These are phyloP conservation scores for Gastroboletus turbinatus DNA, from an alignment of 1,284 basidiomycete species.

Conservation along the genomic window DNA sequence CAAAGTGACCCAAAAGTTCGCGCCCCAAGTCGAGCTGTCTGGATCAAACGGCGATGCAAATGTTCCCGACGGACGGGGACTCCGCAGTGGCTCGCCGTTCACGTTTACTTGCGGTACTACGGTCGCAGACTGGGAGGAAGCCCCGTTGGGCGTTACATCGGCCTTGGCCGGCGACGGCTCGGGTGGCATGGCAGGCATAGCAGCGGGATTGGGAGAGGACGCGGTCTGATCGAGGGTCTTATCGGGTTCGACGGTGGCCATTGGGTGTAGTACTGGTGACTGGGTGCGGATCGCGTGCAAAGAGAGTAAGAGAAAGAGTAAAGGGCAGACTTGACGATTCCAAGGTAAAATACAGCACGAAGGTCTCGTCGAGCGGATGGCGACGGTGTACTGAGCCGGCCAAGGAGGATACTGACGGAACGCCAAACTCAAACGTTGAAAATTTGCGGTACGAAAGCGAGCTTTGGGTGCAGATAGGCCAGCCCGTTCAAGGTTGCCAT, in stretches of 20 bases:
- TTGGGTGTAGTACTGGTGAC: constrained; percentile 13
- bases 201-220: constrained; percentile 2
- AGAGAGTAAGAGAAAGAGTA: background rate
- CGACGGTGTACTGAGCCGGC: constrained; percentile 9
- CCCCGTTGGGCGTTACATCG: constrained; percentile 14
- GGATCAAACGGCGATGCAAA: constrained; percentile 23
- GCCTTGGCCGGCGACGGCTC: constrained; percentile 5
- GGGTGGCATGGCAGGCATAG: constrained; percentile 3
- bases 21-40: constrained; percentile 53
- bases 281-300: constrained; percentile 11
- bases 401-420: constrained; percentile 10
- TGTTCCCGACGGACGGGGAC: constrained; percentile 31
- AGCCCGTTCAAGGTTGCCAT: constrained; percentile 11
- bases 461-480: constrained; percentile 24
- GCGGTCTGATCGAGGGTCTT: constrained; percentile 25
- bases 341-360: constrained; percentile 27
- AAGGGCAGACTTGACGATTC: background rate
- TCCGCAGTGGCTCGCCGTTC: constrained; percentile 33
- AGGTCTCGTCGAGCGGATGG: constrained; percentile 7
- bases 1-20: constrained; percentile 86
- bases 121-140: constrained; percentile 16
- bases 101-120: constrained; percentile 36
- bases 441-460: constrained; percentile 27
- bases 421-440: constrained; percentile 22
- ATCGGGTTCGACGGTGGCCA: constrained; percentile 29